Evolutionary conservation across 805 yeast genomes (phyloP).

Genomic region (Candida wancherniae): DNA sequence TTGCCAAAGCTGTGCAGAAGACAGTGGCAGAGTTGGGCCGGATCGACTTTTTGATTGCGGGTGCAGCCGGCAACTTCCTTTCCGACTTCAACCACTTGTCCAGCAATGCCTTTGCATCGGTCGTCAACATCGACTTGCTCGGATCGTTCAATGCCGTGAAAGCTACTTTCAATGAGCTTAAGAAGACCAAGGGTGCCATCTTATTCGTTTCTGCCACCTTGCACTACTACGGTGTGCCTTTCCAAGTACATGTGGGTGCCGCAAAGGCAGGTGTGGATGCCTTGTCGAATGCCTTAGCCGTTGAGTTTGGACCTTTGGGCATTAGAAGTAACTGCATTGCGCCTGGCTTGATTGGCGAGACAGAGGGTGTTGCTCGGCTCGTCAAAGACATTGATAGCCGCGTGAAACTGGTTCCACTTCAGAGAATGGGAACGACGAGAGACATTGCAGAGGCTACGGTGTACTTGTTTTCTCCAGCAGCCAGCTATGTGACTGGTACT

Average conservation of each 20-base stretch:
- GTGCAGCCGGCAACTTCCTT: slow-evolving; percentile 42
- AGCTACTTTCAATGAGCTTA: slow-evolving; percentile 35
- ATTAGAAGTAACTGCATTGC: slow-evolving; percentile 26
- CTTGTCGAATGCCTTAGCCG: slow-evolving; percentile 26
- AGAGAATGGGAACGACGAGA: slow-evolving; percentile 23
- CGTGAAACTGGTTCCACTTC: slow-evolving; percentile 19
- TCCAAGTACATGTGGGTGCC: slow-evolving; percentile 29
- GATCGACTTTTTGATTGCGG: slow-evolving; percentile 42
- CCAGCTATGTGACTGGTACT: slow-evolving; percentile 23
- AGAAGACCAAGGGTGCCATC: slow-evolving; percentile 33
- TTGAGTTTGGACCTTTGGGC: slow-evolving; percentile 28
- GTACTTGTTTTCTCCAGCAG: slow-evolving; percentile 25
- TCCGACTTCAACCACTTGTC: slow-evolving; percentile 41
- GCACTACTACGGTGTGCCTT: slow-evolving; percentile 42
- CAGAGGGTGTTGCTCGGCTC: slow-evolving; percentile 25
- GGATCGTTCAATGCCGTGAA: slow-evolving; percentile 41
- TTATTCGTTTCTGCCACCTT: slow-evolving; percentile 40
- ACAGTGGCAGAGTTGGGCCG: slow-evolving; percentile 33
- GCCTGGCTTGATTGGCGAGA: slow-evolving; percentile 26
- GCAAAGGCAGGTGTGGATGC: slow-evolving; percentile 32
- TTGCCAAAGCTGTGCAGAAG: slow-evolving; percentile 21
- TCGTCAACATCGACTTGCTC: slow-evolving; percentile 35
- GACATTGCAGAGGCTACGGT: slow-evolving; percentile 29
- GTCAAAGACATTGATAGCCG: slow-evolving; percentile 11
- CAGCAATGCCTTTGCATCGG: slow-evolving; percentile 37